Evolutionary conservation across 805 yeast species (phyloP).

Genomic region (Ogataea paradorogensis): DNA sequence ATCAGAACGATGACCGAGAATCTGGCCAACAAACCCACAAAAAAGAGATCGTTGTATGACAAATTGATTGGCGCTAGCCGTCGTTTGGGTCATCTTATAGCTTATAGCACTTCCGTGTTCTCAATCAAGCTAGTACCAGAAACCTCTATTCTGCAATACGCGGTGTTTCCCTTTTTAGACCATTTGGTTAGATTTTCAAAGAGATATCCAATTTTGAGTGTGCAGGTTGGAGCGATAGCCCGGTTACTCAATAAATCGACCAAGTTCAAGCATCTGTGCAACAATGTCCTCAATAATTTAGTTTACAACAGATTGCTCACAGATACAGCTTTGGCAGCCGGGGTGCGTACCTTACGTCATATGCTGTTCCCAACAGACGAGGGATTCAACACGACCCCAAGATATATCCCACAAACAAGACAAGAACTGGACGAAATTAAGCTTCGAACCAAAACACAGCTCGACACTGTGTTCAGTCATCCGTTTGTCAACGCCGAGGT

Average conservation of each 20-base stretch:
- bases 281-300: constrained; percentile 27
- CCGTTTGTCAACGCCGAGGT: constrained; percentile 15
- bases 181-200: constrained; percentile 15
- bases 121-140: constrained; percentile 13
- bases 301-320: constrained; percentile 25
- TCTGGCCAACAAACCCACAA: background rate
- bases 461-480: constrained; percentile 4
- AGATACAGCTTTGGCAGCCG: constrained; percentile 9
- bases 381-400: constrained; percentile 26
- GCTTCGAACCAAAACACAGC: constrained; percentile 9
- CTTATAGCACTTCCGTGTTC: constrained; percentile 31
- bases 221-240: constrained; percentile 10
- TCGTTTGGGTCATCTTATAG: constrained; percentile 25
- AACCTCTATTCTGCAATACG: constrained; percentile 15
- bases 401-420: constrained; percentile 30
- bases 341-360: constrained; percentile 22
- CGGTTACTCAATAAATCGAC: constrained; percentile 12
- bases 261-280: constrained; percentile 24
- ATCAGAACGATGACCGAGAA: constrained; percentile 25
- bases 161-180: constrained; percentile 23
- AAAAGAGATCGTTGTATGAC: constrained; percentile 10
- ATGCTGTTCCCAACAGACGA: constrained; percentile 31
- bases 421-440: constrained; percentile 24
- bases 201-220: constrained; percentile 19
- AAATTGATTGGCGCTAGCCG: constrained; percentile 14